These are phyloP conservation scores for Hyaloscypha finlandica DNA, from an alignment of 495 filamentous ascomycete species.

Conservation along the genomic window DNA sequence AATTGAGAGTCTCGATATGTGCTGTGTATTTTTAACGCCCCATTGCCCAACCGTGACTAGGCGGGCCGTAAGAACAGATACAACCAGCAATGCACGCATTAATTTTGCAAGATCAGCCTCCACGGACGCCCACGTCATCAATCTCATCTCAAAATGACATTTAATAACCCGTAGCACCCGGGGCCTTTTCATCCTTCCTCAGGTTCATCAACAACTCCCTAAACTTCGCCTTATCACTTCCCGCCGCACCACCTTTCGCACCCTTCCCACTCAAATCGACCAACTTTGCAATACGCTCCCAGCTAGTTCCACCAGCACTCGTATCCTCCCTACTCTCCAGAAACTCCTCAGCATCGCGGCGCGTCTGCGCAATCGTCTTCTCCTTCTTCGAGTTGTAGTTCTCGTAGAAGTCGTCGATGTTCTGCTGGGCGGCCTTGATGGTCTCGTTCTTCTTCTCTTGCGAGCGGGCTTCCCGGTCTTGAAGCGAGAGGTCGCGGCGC, in stretches of 20 bases:
- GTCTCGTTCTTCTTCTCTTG: constrained; percentile 77
- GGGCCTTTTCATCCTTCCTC: constrained; percentile 92
- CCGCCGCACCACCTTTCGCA: constrained; percentile 75
- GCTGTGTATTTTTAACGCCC: constrained; percentile 32
- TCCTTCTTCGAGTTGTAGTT: constrained; percentile 98
- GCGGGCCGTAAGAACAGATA: constrained; percentile 21
- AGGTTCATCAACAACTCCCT: constrained; percentile 86
- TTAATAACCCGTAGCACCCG: constrained; percentile 71
- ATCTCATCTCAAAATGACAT: background rate
- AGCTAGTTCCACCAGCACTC: constrained; percentile 89
- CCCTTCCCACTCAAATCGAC: constrained; percentile 97
- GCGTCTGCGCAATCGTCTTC: constrained; percentile 81
- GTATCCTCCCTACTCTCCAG: constrained; percentile 86
- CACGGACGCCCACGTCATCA: constrained; percentile 7
- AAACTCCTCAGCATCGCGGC: constrained; percentile 93
- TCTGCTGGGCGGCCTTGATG: constrained; percentile 78
- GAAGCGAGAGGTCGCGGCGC: constrained; percentile 73
- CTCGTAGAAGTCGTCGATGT: constrained; percentile 98
- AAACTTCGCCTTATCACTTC: constrained; percentile 93
- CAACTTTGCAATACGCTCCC: constrained; percentile 96
- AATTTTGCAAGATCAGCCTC: constrained; percentile 23
- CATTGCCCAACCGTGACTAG: constrained; percentile 24
- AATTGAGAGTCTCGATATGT: constrained; percentile 18
- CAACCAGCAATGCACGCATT: constrained; percentile 22
- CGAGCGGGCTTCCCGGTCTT: constrained; percentile 75